Conservation (phyloP, 306 rosid species). For the Lupinus albus region DNA sequence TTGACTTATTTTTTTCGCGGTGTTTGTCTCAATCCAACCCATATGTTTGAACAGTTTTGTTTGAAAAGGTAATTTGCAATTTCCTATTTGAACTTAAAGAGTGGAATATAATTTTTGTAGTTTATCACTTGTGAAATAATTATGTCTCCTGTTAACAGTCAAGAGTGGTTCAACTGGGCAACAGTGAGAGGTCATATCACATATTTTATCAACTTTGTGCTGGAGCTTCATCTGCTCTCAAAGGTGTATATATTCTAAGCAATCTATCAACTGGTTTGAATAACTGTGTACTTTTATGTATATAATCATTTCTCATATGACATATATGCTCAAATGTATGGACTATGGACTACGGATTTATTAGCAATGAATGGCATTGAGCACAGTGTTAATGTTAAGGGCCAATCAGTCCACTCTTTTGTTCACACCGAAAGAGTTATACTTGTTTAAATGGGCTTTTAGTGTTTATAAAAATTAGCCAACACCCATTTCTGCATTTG, state of each 20-base stretch:
- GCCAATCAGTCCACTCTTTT: conserved; percentile 31
- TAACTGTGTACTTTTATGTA: neutral
- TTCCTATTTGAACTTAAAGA: conserved; percentile 39
- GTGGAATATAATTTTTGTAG: conserved; percentile 25
- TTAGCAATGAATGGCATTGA: conserved; percentile 26
- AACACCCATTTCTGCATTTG: conserved; percentile 27
- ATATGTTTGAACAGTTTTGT: conserved; percentile 53
- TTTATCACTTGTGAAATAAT: conserved; percentile 42
- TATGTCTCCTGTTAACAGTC: conserved; percentile 69
- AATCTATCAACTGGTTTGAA: conserved; percentile 32
- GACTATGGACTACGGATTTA: conserved; percentile 10
- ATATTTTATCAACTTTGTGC: conserved; percentile 97
- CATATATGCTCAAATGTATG: conserved; percentile 17
- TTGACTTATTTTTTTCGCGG: conserved; percentile 45
- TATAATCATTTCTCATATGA: conserved; percentile 26
- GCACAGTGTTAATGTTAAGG: conserved; percentile 18
- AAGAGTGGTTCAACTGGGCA: conserved; percentile 71
- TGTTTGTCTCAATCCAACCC: conserved; percentile 43
- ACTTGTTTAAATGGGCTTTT: conserved; percentile 6
- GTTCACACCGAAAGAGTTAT: conserved; percentile 17
- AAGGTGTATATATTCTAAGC: conserved; percentile 55
- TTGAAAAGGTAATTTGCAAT: conserved; percentile 77
- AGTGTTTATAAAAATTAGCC: conserved; percentile 23
- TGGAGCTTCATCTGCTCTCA: conserved; percentile 72
- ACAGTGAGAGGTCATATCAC: conserved; percentile 84